Percentiles rank a stretch among this genome's conserved stretches.
Evolutionary conservation across 805 yeast species (phyloP).

Genomic region (Yamadazyma laniorum): DNA sequence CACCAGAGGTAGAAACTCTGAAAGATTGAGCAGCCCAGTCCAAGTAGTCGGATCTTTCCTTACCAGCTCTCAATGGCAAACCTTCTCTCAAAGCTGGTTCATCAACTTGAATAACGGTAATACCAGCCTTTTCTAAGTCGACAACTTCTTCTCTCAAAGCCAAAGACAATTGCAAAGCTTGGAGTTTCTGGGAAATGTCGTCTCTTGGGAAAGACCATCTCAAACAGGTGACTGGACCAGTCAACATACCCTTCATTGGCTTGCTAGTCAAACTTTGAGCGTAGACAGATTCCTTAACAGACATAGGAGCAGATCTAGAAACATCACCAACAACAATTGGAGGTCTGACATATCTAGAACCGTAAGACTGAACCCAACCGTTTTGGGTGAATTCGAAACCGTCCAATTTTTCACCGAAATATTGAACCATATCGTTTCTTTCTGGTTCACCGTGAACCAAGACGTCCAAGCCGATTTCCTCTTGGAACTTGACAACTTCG

Average conservation of each 20-base stretch:
- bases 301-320: constrained; percentile 97
- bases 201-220: constrained; percentile 99
- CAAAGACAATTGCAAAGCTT: constrained; percentile 94
- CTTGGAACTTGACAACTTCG: constrained; percentile 97
- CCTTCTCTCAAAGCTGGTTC: constrained; percentile 99
- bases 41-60: constrained; percentile 94
- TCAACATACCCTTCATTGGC: constrained; percentile 99
- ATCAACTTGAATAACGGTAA: constrained; percentile 96
- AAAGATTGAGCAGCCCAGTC: constrained; percentile 99
- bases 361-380: constrained; percentile 99
- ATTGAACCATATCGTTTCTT: constrained; percentile 99
- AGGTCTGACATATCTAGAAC: constrained; percentile 99
- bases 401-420: constrained; percentile 97
- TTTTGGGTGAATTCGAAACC: constrained; percentile 98
- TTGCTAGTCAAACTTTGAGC: constrained; percentile 94
- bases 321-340: constrained; percentile 99
- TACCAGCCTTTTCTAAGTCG: constrained; percentile 98
- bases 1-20: constrained; percentile 99
- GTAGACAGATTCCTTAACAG: constrained; percentile 98
- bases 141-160: constrained; percentile 98
- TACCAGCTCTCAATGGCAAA: constrained; percentile 97
- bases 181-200: constrained; percentile 88
- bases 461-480: constrained; percentile 97
- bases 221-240: constrained; percentile 99
- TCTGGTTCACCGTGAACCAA: constrained; percentile 99